Evolutionary conservation across 768 basidiomycete species (phyloP), one percentile per base, ranked within the genome.

Genomic region (Xerocomus brunneocitrinus): DNA sequence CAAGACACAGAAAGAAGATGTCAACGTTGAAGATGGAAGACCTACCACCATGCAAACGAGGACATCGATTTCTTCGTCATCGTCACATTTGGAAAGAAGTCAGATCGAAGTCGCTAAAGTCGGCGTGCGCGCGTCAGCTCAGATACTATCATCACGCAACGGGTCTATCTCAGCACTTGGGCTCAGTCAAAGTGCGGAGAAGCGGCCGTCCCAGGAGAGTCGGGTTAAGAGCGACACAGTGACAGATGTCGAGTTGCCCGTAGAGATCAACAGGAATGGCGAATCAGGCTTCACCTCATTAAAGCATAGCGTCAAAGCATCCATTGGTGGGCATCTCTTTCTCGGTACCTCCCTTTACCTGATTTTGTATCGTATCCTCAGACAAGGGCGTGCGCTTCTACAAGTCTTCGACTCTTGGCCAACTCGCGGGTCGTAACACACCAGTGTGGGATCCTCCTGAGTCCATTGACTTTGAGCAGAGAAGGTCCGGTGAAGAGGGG

Each of bases 261-360:
- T 54, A 24, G 68, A 71, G 27, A 46, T 55, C 10, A 50, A 32
- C 36, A 58, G 68, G 50, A 57, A 57, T 27, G 53, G 38, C 44
- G 77, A 76, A 55, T 74, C 75, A 8, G 75, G 73, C 10, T 64
- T 81, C 31, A 71, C 62, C 47, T 74, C 77, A 30, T 73, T 90
- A 58, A 87, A 79, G 67, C 88, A 89, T 58, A 83, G 81, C 54
- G 76, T 91, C 58, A 87, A 80, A 66, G 75, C 79, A 54, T 91
- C 89, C 1, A 83, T 91, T 55, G 87, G 89, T 88, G 59, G 34
- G 76, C 68, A 13, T 22, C 14, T 22, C 25, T 72, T 25, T 43
- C 0, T 31, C 1, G 10, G 10, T 47, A 28, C 28, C 22, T 39
- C 36, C 16, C 27, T 25, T 46, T 14, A 27, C 12, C 48, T 51